phyloP scores from a whole-genome alignment of 352 stramenopile genomes.

The Globisporangium spinosum region DNA sequence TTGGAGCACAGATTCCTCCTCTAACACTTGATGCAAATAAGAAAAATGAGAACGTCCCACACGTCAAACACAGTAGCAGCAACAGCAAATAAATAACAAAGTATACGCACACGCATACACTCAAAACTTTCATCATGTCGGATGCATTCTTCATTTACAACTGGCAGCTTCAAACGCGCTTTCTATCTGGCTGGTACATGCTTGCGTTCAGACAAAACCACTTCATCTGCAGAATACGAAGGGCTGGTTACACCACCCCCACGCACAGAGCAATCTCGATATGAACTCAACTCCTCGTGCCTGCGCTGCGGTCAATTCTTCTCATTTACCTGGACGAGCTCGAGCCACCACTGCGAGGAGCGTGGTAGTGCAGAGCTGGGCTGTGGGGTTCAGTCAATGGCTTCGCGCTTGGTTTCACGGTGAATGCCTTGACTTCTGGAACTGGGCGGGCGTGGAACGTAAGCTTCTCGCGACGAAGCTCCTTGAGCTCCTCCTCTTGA shows the following conservation, averaged over 20 bases:
- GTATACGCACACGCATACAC: background rate
- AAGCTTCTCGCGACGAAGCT: constrained; percentile 63
- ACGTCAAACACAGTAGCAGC: background rate
- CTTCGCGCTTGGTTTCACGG: constrained; percentile 40
- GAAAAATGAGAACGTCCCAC: constrained; percentile 24
- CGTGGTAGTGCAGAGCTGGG: constrained; percentile 33
- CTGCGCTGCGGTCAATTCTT: background rate
- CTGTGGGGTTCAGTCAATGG: constrained; percentile 59
- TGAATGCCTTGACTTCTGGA: constrained; percentile 43
- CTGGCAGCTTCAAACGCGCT: background rate
- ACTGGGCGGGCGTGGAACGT: constrained; percentile 69
- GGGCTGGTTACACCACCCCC: background rate
- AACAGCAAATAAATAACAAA: constrained; percentile 4
- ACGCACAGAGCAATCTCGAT: background rate
- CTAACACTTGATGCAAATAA: constrained; percentile 20
- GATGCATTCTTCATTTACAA: constrained; percentile 11
- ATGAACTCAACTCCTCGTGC: constrained; percentile 7
- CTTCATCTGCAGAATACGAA: background rate
- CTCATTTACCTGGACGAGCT: constrained; percentile 1
- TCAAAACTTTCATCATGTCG: constrained; percentile 19
- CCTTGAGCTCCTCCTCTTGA: constrained; percentile 70
- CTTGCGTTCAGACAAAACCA: background rate
- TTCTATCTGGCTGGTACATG: constrained; percentile 3
- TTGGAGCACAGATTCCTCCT: background rate
- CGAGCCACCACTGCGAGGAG: background rate